Evolutionary conservation across 139 green algal species (phyloP), one percentile per base, ranked within the genome.

Genomic region (Ettlia oleoabundans): DNA sequence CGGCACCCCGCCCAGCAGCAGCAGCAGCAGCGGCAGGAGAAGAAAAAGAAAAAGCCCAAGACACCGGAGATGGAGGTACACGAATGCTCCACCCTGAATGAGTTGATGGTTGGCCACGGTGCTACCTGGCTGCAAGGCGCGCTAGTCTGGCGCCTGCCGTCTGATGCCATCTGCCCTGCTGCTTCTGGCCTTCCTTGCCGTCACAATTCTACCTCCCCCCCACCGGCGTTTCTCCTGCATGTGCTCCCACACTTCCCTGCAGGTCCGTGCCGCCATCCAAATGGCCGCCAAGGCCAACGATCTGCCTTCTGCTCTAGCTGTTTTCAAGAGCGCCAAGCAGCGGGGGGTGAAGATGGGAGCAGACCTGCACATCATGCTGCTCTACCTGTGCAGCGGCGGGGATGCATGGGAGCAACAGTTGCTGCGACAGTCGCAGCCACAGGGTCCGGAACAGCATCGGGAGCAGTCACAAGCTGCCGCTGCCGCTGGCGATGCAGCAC

Each of bases 361-460:
- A 0, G 78, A 89, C 69, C 38, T 77, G 24, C 87, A 87, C 41
- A 53, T 76, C 52, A 82, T 8, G 5, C 55, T 93, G 47, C 76
- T 93, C 51, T 93, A 88, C 64, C 76, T 92, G 19, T 88, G 82
- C 78, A 47, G 83, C 41, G 89, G 87, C 26, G 89, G 87, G 22
- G 84, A 92, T 7, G 64, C 40, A 4, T 92, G 89, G 89, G 87
- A 92, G 33, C 28, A 21, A 3, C 21, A 63, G 4, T n/a, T 81
- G 75, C 52, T 15, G 30, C 80, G 43, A 33, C 58, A 32, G 15
- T 32, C 22, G 21, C 55, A 7, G 41, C 21, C 33, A 30, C 52
- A 30, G 47, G 47, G 13, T 15, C 13, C 47, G 22, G 19, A 40
- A 47, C 64, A 8, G 22, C 67, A 81, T 55, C 24, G 51, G 37